Evolutionary conservation across 148 eudicot genomes (phyloP).

Genomic region (Mesembryanthemum crystallinum): DNA sequence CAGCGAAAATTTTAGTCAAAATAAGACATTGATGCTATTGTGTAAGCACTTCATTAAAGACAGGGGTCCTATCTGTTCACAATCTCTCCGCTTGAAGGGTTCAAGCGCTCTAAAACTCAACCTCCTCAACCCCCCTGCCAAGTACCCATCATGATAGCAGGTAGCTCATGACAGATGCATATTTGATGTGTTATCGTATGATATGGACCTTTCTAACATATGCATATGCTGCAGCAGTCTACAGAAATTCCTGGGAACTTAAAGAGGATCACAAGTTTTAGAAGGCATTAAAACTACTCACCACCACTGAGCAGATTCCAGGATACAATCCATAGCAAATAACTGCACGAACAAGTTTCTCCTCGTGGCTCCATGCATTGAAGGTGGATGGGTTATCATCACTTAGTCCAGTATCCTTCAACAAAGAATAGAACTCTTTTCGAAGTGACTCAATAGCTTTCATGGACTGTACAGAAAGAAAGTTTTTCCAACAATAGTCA

Average conservation of each 20-base stretch:
- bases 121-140: background rate
- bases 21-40: constrained; percentile 4
- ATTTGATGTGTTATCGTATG: no score
- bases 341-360: constrained; percentile 74
- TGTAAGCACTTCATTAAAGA: background rate
- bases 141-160: no score
- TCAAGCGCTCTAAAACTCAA: background rate
- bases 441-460: constrained; percentile 95
- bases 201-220: background rate
- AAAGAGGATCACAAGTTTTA: background rate
- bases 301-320: constrained; percentile 91
- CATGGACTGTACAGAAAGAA: constrained; percentile 85
- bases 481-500: constrained; percentile 97
- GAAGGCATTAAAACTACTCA: constrained; percentile 39
- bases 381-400: constrained; percentile 53
- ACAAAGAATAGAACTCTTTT: constrained; percentile 68
- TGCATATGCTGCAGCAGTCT: background rate
- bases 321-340: constrained; percentile 97
- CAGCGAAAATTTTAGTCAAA: constrained; percentile 23
- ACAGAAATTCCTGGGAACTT: background rate
- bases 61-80: no score
- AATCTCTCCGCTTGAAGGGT: background rate
- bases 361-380: constrained; percentile 63
- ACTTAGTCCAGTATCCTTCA: constrained; percentile 73
- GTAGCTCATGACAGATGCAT: no score